Base-by-base conservation (phyloP, 331 rosid genomes). In the Quercus lobata region DNA sequence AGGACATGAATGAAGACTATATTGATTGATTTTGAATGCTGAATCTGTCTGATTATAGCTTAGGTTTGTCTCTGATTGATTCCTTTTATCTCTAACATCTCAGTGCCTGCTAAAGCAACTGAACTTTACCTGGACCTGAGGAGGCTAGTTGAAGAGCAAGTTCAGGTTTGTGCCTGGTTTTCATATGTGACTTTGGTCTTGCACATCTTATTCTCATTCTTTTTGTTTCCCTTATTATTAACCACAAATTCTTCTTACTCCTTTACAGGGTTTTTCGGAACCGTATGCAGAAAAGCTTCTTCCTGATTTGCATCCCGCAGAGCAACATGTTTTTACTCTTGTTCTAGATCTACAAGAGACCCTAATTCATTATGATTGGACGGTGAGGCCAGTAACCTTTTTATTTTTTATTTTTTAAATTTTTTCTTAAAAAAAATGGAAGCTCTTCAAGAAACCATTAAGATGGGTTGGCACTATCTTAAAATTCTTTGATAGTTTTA, bases 291-390 rank as follows among this genome's bases (percentile, higher is more conserved):
- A 95, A 69, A 93, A 91, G 89, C 99, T 95, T 86, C 99, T 95
- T 90, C 99, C 99, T 58, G 99, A 95, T 83, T 87, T 93, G 92
- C 98, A 82, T 79, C 98, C 98, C 78, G 74, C 85, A 85, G 97
- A 93, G 79, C 87, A 69, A 34, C 94, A 91, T 76, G 96, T 89
- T 76, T 89, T 91, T 84, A 95, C 99, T 30, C 99, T 95, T 61
- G 99, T 93, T 88, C 85, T 95, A 77, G 99, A 95, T 93, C 89
- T 95, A 54, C 92, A 95, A 32, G 99, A 93, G 85, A 95, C 99
- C 14, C 83, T 93, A 75, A 90, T 95, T 55, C 91, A 93, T 86
- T 93, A 96, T 79, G 82, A 81, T 71, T 95, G 99, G 99, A 90
- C 90, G 84, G 99, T 95, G 90, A 80, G 92, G 57, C 80, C 72